Evolutionary conservation across 1,139 yeast species (phyloP).

Genomic region (Cylindricascospora bacillispora): DNA sequence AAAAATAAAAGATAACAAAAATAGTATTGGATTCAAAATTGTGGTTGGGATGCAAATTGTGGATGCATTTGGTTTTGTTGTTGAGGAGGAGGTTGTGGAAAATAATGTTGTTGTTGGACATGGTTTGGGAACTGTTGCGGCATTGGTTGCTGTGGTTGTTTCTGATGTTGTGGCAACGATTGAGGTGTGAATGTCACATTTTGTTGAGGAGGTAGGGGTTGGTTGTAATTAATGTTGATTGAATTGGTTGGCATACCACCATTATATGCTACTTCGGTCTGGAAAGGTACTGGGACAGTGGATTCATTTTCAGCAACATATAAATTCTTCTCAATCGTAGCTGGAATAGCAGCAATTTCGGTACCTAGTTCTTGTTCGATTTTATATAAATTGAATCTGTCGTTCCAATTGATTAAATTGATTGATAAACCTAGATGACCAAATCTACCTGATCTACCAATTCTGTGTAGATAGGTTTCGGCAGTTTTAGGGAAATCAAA

Average conservation of each 20-base stretch:
- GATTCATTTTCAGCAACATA: constrained; percentile 77
- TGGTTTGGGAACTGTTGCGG: no score
- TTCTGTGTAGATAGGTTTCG: constrained; percentile 94
- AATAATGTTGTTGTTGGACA: constrained; percentile 8
- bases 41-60: constrained; percentile 2
- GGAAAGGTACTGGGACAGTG: constrained; percentile 74
- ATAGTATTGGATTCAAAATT: constrained; percentile 1
- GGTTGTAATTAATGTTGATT: constrained; percentile 3
- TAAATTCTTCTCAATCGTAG: constrained; percentile 71
- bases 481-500: constrained; percentile 98
- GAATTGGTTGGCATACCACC: constrained; percentile 14
- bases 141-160: constrained; percentile 6
- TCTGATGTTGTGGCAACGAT: constrained; percentile 4
- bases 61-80: no score
- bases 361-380: constrained; percentile 97
- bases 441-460: constrained; percentile 98
- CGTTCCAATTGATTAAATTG: constrained; percentile 93
- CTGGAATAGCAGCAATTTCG: constrained; percentile 93
- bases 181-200: constrained; percentile 7
- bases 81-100: constrained; percentile 9
- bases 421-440: constrained; percentile 98
- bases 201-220: constrained; percentile 13
- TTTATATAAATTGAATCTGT: constrained; percentile 82
- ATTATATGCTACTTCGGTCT: not conserved
- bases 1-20: constrained; percentile 1